These are phyloP conservation scores for Dionaea muscipula DNA, from an alignment of 179 eudicot genomes.

Conservation along the genomic window DNA sequence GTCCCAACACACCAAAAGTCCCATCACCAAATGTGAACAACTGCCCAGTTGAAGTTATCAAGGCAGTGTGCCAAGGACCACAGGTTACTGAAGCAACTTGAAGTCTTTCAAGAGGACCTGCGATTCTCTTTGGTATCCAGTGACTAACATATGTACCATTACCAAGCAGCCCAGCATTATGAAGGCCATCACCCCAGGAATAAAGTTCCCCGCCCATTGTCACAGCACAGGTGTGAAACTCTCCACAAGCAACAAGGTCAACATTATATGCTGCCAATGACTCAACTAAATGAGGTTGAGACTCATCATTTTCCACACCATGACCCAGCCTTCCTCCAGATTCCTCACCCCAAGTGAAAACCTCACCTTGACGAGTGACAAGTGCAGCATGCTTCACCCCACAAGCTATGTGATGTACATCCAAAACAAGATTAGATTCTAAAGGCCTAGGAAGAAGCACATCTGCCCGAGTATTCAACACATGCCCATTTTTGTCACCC, in stretches of 20 bases:
- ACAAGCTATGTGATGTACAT: constrained; percentile 76
- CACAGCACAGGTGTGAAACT: constrained; percentile 83
- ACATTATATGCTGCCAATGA: constrained; percentile 44
- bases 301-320: constrained; percentile 63
- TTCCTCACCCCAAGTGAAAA: constrained; percentile 92
- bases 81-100: constrained; percentile 67
- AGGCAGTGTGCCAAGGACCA: constrained; percentile 93
- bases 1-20: constrained; percentile 87
- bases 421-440: constrained; percentile 68
- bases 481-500: constrained; percentile 31
- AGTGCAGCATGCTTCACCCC: constrained; percentile 79
- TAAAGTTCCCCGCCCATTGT: constrained; percentile 75
- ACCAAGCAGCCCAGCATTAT: constrained; percentile 77
- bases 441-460: constrained; percentile 65
- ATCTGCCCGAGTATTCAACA: constrained; percentile 40
- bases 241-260: constrained; percentile 89
- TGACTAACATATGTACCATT: constrained; percentile 75
- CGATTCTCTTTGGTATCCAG: constrained; percentile 76
- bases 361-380: constrained; percentile 80
- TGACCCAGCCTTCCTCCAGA: constrained; percentile 92
- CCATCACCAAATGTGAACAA: constrained; percentile 92
- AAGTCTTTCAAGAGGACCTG: constrained; percentile 77
- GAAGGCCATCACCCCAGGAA: constrained; percentile 90
- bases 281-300: constrained; percentile 60
- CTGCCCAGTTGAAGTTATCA: constrained; percentile 66